phyloP scores from a whole-genome alignment of 768 basidiomycete species.

The Tricholoma hemisulphureum region DNA sequence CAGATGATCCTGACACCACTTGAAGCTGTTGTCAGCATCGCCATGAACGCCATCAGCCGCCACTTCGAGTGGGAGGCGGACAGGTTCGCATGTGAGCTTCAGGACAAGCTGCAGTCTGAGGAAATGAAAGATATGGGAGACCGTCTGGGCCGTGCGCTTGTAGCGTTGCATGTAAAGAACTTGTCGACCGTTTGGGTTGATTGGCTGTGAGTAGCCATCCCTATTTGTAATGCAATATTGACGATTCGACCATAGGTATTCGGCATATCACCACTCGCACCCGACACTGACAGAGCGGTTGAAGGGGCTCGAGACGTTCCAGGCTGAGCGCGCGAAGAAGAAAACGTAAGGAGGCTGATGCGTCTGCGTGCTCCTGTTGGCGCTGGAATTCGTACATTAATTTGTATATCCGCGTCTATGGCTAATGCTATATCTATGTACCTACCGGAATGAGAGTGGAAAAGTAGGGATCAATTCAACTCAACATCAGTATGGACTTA shows the following conservation, averaged over 20 bases:
- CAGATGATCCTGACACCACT: conserved; percentile 81
- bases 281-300: conserved; percentile 91
- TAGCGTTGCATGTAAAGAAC: conserved; percentile 89
- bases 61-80: conserved; percentile 94
- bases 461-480: too few relatives aligned
- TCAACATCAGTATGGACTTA: too few relatives aligned
- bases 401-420: too few relatives aligned
- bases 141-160: conserved; percentile 76
- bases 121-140: conserved; percentile 85
- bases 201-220: conserved; percentile 62
- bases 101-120: conserved; percentile 46
- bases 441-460: too few relatives aligned
- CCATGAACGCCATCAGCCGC: conserved; percentile 80
- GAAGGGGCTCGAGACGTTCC: conserved; percentile 73
- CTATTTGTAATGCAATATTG: background rate
- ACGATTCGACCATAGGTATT: conserved; percentile 56
- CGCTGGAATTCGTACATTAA: too few relatives aligned
- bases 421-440: too few relatives aligned
- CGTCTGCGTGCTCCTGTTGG: background rate
- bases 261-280: conserved; percentile 94
- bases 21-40: conserved; percentile 68
- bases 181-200: conserved; percentile 92
- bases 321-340: conserved; percentile 46
- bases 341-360: conserved; percentile 19
- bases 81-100: conserved; percentile 75